Evolutionary conservation across 805 yeast genomes (phyloP).

Genomic region (Lachancea quebecensis): DNA sequence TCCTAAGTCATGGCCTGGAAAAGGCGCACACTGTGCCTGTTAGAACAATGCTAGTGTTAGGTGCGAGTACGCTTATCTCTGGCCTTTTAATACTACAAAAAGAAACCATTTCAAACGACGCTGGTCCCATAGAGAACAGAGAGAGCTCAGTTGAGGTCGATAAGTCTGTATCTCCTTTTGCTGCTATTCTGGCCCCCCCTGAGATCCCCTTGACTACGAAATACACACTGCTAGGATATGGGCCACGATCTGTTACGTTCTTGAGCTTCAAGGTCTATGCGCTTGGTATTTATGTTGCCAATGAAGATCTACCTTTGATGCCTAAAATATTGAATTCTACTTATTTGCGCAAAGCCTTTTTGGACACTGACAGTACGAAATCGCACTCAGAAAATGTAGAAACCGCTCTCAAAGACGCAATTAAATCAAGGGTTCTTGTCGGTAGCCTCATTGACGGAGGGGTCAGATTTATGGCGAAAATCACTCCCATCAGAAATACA

Average conservation of each 20-base stretch:
- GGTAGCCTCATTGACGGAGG: slow-evolving; percentile 51
- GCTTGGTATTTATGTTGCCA: slow-evolving; percentile 70
- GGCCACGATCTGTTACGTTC: slow-evolving; percentile 79
- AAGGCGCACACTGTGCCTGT: background rate
- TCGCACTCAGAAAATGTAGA: slow-evolving; percentile 37
- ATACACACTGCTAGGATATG: slow-evolving; percentile 65
- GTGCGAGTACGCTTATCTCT: background rate
- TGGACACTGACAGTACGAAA: slow-evolving; percentile 29
- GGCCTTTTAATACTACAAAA: background rate
- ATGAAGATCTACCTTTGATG: slow-evolving; percentile 43
- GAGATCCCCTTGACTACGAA: slow-evolving; percentile 27
- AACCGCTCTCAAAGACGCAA: slow-evolving; percentile 44
- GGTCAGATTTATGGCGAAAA: slow-evolving; percentile 60
- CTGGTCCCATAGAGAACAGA: slow-evolving; percentile 14
- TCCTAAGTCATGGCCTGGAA: background rate
- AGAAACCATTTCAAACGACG: slow-evolving; percentile 5
- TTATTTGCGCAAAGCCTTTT: slow-evolving; percentile 33
- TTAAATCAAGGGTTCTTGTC: slow-evolving; percentile 46
- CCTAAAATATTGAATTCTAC: slow-evolving; percentile 38
- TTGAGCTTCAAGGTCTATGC: slow-evolving; percentile 79
- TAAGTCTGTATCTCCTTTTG: slow-evolving; percentile 44
- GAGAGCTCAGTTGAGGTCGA: slow-evolving; percentile 39
- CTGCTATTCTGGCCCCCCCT: slow-evolving; percentile 25
- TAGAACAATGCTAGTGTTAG: background rate
- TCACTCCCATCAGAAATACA: slow-evolving; percentile 83